These are phyloP conservation scores for Inga laurina DNA, from an alignment of 306 rosid genomes.

Conservation along the genomic window DNA sequence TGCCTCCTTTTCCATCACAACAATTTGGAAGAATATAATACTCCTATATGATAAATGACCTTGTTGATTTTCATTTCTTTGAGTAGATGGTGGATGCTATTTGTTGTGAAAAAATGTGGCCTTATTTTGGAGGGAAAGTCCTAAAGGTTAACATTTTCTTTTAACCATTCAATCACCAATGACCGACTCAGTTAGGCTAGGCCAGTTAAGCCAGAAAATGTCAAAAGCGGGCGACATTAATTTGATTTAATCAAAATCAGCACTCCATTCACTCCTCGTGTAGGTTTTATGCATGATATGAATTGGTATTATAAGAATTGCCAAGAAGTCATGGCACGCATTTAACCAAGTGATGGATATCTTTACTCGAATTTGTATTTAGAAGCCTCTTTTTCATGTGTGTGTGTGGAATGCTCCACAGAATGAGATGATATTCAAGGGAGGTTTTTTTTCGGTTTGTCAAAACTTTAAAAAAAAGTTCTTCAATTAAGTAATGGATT, in stretches of 20 bases:
- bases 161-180: background rate
- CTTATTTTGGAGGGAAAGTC: background rate
- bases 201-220: background rate
- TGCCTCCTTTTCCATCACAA: slow-evolving; percentile 55
- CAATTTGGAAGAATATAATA: background rate
- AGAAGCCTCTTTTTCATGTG: background rate
- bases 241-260: background rate
- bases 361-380: background rate
- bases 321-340: background rate
- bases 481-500: background rate
- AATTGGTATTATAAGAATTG: background rate
- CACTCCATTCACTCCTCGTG: background rate
- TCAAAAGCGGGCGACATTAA: background rate
- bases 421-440: background rate
- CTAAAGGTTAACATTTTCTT: background rate
- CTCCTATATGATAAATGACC: background rate
- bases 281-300: background rate
- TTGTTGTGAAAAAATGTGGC: background rate
- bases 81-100: background rate
- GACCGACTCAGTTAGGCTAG: background rate
- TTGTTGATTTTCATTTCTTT: background rate
- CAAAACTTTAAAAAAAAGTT: background rate
- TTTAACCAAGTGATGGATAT: too few relatives aligned
- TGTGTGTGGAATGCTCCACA: background rate
- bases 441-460: background rate